Evolutionary conservation across 805 yeast genomes (phyloP).

Genomic region (Kuraishia cidri): DNA sequence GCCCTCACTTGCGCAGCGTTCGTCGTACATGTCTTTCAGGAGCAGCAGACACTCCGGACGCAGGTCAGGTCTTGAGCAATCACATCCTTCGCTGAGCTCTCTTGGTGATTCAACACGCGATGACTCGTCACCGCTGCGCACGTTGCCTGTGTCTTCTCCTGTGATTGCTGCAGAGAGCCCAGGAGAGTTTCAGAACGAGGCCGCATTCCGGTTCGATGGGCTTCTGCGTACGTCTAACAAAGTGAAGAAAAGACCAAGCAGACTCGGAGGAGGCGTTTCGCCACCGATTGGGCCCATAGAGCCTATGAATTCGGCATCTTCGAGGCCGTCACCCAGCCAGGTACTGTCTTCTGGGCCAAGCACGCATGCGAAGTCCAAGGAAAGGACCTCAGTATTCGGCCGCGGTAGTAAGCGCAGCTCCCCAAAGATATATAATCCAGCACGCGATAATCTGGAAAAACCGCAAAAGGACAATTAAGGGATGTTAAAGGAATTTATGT

Average conservation of each 20-base stretch:
- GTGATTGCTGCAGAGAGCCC: too few relatives aligned
- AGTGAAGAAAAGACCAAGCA: constrained; percentile 20
- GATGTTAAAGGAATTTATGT: too few relatives aligned
- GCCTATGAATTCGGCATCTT: constrained; percentile 5
- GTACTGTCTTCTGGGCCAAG: constrained; percentile 9
- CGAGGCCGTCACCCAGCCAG: not conserved
- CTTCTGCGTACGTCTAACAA: constrained; percentile 26
- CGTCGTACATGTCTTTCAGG: constrained; percentile 13
- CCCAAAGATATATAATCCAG: constrained; percentile 2
- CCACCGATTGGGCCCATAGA: too few relatives aligned
- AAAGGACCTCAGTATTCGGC: constrained; percentile 14
- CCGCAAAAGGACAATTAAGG: not conserved
- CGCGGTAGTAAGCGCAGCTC: constrained; percentile 6
- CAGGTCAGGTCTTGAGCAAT: constrained; percentile 3
- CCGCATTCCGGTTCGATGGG: constrained; percentile 35
- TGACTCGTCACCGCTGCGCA: not conserved
- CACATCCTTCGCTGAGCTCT: not conserved
- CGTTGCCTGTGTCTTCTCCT: constrained; percentile 4
- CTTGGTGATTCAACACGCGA: constrained; percentile 4
- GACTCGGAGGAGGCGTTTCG: too few relatives aligned
- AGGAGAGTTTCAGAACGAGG: too few relatives aligned
- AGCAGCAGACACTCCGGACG: constrained; percentile 7
- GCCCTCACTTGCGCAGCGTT: constrained; percentile 1
- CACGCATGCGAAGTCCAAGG: constrained; percentile 7
- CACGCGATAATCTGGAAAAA: not conserved